Conservation (phyloP, 2,329 filamentous ascomycete genomes). For the Rhinocladiella mackenziei region DNA sequence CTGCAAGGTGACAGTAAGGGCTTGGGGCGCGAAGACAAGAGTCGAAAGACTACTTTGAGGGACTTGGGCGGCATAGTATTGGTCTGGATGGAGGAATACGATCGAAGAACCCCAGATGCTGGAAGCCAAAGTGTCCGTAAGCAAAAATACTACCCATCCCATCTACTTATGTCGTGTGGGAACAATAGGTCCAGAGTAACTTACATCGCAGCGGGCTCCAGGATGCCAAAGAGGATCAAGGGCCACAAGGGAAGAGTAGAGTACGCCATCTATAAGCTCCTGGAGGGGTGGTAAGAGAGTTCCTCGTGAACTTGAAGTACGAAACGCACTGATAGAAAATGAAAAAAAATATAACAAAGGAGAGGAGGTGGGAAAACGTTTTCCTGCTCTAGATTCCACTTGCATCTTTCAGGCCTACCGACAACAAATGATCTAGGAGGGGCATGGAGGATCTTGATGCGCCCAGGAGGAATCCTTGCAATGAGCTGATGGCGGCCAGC, state of each 20-base stretch:
- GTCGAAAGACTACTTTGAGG: conserved; percentile 38
- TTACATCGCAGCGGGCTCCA: conserved; percentile 67
- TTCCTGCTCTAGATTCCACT: too few species aligned
- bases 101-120: conserved; percentile 56
- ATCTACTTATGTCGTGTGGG: not conserved
- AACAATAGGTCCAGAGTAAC: conserved; percentile 26
- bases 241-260: conserved; percentile 61
- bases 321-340: too few species aligned
- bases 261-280: conserved; percentile 48
- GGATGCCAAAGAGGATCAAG: conserved; percentile 61
- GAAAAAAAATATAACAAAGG: too few species aligned
- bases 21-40: conserved; percentile 39
- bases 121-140: conserved; percentile 10
- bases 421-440: too few species aligned
- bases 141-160: not conserved
- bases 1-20: conserved; percentile 60
- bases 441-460: too few species aligned
- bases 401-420: too few species aligned
- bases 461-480: too few species aligned
- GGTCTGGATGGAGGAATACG: conserved; percentile 54
- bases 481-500: too few species aligned
- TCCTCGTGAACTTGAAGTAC: too few species aligned
- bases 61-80: conserved; percentile 63
- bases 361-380: too few species aligned
- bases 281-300: too few species aligned